Conservation (phyloP, 1,284 basidiomycete genomes). For the Cutaneotrichosporon arboriforme region DNA sequence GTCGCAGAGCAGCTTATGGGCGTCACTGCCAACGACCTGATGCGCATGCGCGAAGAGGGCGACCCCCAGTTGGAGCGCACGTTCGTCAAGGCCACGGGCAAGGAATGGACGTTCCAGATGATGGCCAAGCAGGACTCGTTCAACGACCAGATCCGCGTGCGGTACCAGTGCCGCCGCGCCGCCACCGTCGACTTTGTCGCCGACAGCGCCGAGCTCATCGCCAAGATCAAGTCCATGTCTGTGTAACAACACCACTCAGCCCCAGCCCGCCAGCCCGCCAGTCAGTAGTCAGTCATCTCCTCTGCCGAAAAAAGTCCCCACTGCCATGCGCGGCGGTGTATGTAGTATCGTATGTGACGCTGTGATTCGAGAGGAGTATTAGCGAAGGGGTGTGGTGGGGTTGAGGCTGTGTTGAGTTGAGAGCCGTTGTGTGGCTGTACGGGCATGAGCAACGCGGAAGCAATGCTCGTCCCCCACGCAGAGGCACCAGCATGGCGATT, state of each 20-base stretch:
- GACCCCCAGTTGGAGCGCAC: constrained; percentile 60
- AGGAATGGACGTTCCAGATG: constrained; percentile 76
- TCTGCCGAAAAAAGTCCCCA: too few species aligned
- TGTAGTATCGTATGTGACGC: too few species aligned
- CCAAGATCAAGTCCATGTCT: constrained; percentile 47
- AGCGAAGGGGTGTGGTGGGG: too few species aligned
- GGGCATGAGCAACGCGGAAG: too few species aligned
- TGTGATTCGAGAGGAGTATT: too few species aligned
- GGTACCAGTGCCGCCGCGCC: constrained; percentile 72
- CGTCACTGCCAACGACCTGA: constrained; percentile 72
- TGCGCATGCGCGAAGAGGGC: constrained; percentile 65
- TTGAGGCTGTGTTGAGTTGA: too few species aligned
- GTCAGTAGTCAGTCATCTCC: too few species aligned
- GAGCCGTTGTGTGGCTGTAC: too few species aligned
- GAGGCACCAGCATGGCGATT: not conserved
- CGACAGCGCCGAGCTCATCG: constrained; percentile 61
- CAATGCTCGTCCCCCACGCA: too few species aligned
- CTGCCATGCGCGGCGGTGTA: too few species aligned
- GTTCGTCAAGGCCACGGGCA: constrained; percentile 63
- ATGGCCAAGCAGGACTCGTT: constrained; percentile 82
- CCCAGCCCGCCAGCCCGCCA: too few species aligned
- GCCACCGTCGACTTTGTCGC: constrained; percentile 64
- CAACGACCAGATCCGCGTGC: constrained; percentile 70
- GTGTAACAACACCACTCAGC: constrained; percentile 15
- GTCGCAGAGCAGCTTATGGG: constrained; percentile 72